Conservation (phyloP, 306 rosid species). For the Lathyrus sativus region DNA sequence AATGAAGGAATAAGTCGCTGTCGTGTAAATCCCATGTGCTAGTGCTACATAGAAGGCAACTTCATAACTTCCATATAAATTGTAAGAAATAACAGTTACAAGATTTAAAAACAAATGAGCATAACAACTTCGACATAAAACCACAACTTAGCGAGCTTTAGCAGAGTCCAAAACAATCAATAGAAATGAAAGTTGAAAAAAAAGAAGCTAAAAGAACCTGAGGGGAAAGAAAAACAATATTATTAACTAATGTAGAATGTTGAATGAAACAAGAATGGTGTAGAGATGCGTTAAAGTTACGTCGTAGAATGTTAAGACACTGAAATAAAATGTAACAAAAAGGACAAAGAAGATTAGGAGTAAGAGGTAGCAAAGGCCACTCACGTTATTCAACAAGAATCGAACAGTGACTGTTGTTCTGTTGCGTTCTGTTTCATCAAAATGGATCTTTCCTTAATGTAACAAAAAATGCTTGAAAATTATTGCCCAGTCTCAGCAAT, state of each 20-base stretch:
- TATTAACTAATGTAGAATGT: no score
- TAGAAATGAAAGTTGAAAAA: neutral
- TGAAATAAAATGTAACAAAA: neutral
- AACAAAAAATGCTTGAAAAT: no score
- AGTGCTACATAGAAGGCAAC: no score
- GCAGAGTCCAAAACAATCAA: constrained; percentile 3
- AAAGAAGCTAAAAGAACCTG: neutral
- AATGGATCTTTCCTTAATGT: no score
- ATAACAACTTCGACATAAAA: neutral
- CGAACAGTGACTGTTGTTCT: no score
- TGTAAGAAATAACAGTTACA: no score
- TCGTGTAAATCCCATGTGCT: no score
- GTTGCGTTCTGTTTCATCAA: no score
- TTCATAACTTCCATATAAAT: no score
- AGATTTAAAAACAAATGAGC: neutral
- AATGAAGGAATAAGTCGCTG: neutral
- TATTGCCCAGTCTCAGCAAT: no score
- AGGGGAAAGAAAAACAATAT: neutral
- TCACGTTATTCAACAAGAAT: no score
- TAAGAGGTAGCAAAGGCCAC: constrained; percentile 2
- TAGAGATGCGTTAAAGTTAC: constrained; percentile 17
- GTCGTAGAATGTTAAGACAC: constrained; percentile 30
- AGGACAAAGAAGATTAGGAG: constrained; percentile 16
- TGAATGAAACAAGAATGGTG: no score
- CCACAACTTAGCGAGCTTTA: constrained; percentile 35